Base-by-base conservation (phyloP, 768 basidiomycete genomes). In the Russula lepida region DNA sequence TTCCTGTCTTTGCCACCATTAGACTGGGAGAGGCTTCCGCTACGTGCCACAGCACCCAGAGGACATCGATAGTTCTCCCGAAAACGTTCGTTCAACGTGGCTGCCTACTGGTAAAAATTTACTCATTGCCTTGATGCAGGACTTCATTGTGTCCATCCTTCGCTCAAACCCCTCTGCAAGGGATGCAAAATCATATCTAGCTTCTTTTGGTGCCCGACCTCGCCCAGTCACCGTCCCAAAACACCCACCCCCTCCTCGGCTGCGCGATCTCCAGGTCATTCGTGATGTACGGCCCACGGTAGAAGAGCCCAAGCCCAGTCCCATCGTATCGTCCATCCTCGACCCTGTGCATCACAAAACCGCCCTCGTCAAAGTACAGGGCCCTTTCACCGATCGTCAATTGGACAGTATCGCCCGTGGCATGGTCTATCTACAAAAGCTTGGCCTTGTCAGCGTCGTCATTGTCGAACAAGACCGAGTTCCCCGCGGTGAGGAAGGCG, bases 331-430 rank as follows among this genome's bases (percentile, higher is more conserved):
- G 6, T 85, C 86, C n/a, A 86, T 89, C 66, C 78, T 95, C n/a
- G 79, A 94, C 69, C 95, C 95, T 6, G 82, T 90, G 56, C 77
- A 84, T 59, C 81, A 85, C 47, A 87, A 92, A 55, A 95, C 97
- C 0, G 93, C 95, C 5, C 84, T 99, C 17, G 95, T 99, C 67
- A 98, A 98, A 74, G 77, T 98, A 2, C 97, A 98, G 72, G 93
- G 95, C 11, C 97, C 97, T 2, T 98, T 98, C 71, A 88, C 84
- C 11, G 88, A 95, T 73, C 80, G 85, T 8, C 97, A 98, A 68
- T 83, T 98, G 60, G 91, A 95, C 66, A 95, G 94, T 71, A 92
- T 99, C 66, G 85, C 89, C 43, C 83, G 88, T 43, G 97, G 97
- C 55, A 83, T 99, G 77, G 90, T 95, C 43, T 94, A 97, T 71